Evolutionary conservation across 2,329 filamentous ascomycete genomes (phyloP).

Genomic region (Pseudogymnoascus sp.): DNA sequence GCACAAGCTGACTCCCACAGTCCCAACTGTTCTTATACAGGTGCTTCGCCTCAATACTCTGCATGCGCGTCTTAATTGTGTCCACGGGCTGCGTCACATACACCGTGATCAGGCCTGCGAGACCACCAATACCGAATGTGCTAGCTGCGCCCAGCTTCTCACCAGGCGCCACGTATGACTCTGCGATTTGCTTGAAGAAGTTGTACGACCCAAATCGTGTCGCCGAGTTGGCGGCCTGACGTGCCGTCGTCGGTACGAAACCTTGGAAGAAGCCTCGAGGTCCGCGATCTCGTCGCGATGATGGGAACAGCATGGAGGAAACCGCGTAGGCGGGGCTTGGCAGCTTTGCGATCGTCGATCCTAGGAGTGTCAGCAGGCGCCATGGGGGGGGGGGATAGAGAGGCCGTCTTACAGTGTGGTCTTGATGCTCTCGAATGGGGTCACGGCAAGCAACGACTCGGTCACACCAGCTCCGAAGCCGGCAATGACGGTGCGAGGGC

Average conservation of each 20-base stretch:
- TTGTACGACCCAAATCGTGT: constrained; percentile 89
- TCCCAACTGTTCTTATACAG: constrained; percentile 83
- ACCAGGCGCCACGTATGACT: constrained; percentile 85
- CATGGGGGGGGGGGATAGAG: not conserved
- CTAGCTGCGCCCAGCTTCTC: constrained; percentile 85
- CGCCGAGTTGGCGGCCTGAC: constrained; percentile 91
- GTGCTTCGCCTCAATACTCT: constrained; percentile 77
- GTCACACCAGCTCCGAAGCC: constrained; percentile 94
- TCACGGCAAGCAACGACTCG: constrained; percentile 87
- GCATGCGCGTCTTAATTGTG: constrained; percentile 96
- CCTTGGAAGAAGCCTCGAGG: constrained; percentile 93
- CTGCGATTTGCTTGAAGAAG: constrained; percentile 80
- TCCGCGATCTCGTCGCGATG: constrained; percentile 82
- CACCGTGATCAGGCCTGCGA: constrained; percentile 88
- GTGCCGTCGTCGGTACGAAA: constrained; percentile 87
- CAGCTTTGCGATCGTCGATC: constrained; percentile 88
- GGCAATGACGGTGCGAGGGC: constrained; percentile 83
- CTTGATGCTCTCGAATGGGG: constrained; percentile 96
- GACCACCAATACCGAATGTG: constrained; percentile 84
- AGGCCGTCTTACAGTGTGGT: constrained; percentile 63
- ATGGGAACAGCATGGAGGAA: constrained; percentile 86
- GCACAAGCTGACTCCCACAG: constrained; percentile 77
- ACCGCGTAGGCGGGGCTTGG: constrained; percentile 79
- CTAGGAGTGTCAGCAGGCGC: constrained; percentile 35
- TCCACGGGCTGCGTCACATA: constrained; percentile 71